phyloP scores from a whole-genome alignment of 352 stramenopile species.

The Globisporangium heterothallicum region DNA sequence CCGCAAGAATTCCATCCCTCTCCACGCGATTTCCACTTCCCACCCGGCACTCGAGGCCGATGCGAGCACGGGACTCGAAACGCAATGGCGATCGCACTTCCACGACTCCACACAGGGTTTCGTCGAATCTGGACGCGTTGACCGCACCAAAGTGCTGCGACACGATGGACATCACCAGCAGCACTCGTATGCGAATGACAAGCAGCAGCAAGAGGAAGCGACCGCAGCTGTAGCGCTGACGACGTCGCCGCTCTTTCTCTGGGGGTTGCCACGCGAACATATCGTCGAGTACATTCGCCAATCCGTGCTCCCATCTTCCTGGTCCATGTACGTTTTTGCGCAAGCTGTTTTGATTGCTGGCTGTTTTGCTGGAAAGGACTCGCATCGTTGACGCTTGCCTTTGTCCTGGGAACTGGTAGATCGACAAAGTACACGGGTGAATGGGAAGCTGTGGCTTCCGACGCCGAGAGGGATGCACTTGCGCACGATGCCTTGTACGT shows the following conservation, averaged over 20 bases:
- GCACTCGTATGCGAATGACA: not conserved
- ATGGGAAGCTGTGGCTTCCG: slow-evolving; percentile 34
- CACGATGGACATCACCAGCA: slow-evolving; percentile 20
- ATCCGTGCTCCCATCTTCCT: slow-evolving; percentile 60
- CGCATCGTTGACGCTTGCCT: not conserved
- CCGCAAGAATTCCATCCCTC: slow-evolving; percentile 7
- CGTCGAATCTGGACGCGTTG: slow-evolving; percentile 33
- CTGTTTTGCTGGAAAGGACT: not conserved
- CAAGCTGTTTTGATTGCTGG: too few species aligned
- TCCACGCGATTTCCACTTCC: too few species aligned
- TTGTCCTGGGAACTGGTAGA: slow-evolving; percentile 19
- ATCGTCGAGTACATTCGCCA: slow-evolving; percentile 77
- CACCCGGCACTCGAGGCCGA: slow-evolving; percentile 17
- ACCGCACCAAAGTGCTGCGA: slow-evolving; percentile 52
- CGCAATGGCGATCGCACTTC: slow-evolving; percentile 46
- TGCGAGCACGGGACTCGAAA: slow-evolving; percentile 28
- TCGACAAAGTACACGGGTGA: slow-evolving; percentile 27
- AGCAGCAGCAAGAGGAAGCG: not conserved
- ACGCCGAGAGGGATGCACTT: not conserved
- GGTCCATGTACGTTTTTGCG: slow-evolving; percentile 34
- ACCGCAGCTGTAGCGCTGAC: too few species aligned
- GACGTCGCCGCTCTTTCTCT: slow-evolving; percentile 47
- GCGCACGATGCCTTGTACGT: slow-evolving; percentile 6
- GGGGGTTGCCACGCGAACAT: slow-evolving; percentile 62
- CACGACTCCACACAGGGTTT: slow-evolving; percentile 22